Evolutionary conservation across 805 yeast genomes (phyloP), one percentile per base, ranked within the genome.

Genomic region (Kurtzmaniella cleridarum): DNA sequence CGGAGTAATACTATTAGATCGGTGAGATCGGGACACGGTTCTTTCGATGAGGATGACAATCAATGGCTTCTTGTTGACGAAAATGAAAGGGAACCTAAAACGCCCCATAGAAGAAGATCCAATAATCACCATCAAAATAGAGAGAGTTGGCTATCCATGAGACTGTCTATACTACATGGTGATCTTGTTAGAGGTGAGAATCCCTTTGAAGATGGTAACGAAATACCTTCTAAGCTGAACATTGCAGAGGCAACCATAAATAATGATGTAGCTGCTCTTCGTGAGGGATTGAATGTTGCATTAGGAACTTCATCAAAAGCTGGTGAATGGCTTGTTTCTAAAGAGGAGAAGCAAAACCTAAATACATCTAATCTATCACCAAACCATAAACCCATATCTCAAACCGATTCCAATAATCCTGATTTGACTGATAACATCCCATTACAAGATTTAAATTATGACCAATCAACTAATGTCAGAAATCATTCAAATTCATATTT

Each of bases 211-310:
- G 36, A 32, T 4, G 38, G 16, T 5, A 20, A 20, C 8, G 24
- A 20, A 20, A 20, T 20, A 5, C 24, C 24, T 5, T 20, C 5
- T 8, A 20, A 20, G 18, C 54, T 61, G 9, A 47, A 48, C 29
- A 35, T 59, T 20, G 48, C 50, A 18, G 54, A 54, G 13, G 62
- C 61, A 4, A 51, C 60, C 2, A 48, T 50, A 11, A 51, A 48
- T n/a, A 51, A 50, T 31, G 66, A 62, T 39, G 46, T 61, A 24
- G 55, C 55, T 28, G 66, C 64, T 27, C 45, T 64, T 24, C 50
- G 50, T 35, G 62, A 61, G 41, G 67, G 69, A 1, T 45, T 64
- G 9, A 50, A 49, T 26, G 55, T 57, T 41, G 70, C 69, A 3
- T 48, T 64, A n/a, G 69, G 69, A 5, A 45, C 54, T 3, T 37